Evolutionary conservation across 768 basidiomycete genomes (phyloP), one percentile per base, ranked within the genome.

Genomic region (Rhodotorula kratochvilovae): DNA sequence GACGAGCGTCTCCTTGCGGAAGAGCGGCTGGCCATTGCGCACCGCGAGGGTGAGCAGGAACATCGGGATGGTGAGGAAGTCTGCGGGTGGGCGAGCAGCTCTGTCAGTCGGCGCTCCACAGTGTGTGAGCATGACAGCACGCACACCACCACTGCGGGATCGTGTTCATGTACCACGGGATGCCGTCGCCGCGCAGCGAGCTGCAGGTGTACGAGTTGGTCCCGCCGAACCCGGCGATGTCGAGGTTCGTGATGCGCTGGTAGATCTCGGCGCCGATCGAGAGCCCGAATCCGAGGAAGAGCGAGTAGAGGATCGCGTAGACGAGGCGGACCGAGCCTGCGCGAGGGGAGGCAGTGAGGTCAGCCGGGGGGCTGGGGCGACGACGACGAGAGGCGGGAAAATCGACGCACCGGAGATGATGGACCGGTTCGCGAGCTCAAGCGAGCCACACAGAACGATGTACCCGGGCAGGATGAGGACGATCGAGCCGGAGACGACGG

Each of bases 191-290:
- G 71, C 91, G 90, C 19, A 85, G 85, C 23, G 65, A 29, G 21
- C 29, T 31, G 79, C 91, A 93, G 1, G 79, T 78, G 76, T 88
- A 87, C 76, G 91, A 89, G 59, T 83, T 76, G 21, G 84, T 21
- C 84, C 81, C 15, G 84, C 86, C 19, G 82, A 70, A 67, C 39
- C 74, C 66, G 43, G 69, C 43, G 67, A 75, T 64, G 31, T 60
- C 61, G 5, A 79, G 79, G 7, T 83, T 81, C 0, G 87, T 84
- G 46, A 90, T 84, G 64, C 83, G 84, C 61, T 85, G 81, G 76
- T 86, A 93, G 6, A 89, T 78, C 70, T 89, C 84, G 0, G 86
- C 87, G 7, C 91, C 90, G 57, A 92, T 90, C 0, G 90, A 86
- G 17, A 92, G 85, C 10, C 92, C 91, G 78, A 93, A 90, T 0